Base-by-base conservation (phyloP, 2,329 filamentous ascomycete species). In the Aspergillus pseudotamarii region DNA sequence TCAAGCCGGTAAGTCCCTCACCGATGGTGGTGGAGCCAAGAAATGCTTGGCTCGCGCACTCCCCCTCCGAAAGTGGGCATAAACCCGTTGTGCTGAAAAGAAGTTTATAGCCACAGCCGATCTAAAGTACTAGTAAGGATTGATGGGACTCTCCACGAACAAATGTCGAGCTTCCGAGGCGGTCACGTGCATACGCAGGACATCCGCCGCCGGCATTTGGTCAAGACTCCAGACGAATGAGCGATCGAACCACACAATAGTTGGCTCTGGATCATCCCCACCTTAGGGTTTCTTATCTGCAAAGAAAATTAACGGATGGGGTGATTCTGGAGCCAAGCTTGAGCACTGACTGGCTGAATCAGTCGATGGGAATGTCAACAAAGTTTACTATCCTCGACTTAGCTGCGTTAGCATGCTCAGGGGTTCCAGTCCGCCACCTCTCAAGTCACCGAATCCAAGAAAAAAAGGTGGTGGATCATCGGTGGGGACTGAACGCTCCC, bases 391-490 rank as follows among this genome's bases (percentile, higher is more conserved):
- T 19, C 51, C 51, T 55, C 11, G n/a, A 38, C 51, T 55, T 55
- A 38, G 51, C 51, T 21, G n/a, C 51, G 36, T 55, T 55, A 55
- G 51, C 51, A 54, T 54, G 21, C 30, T 38, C 30, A 26, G 51
- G 51, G 51, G 51, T 55, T 55, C 51, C n/a, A 41, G 30, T 55
- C 51, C 32, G 51, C 51, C 32, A 55, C 51, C 36, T 36, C 21
- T 16, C 48, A 38, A 53, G 51, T 55, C 51, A 55, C 51, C n/a
- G 51, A 55, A 32, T 38, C 30, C 34, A 55, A 28, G 34, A 41
- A 55, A 55, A 48, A 55, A 55, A 55, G 51, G 51, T 36, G 30
- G 51, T 55, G 51, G 51, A 55, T 55, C n/a, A 38, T 21, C 51
- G 30, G 51, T 55, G 51, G 51, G 51, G 30, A 36, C 51, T 38